Conservation (phyloP, 805 yeast genomes). For the Spathaspora sp. region DNA sequence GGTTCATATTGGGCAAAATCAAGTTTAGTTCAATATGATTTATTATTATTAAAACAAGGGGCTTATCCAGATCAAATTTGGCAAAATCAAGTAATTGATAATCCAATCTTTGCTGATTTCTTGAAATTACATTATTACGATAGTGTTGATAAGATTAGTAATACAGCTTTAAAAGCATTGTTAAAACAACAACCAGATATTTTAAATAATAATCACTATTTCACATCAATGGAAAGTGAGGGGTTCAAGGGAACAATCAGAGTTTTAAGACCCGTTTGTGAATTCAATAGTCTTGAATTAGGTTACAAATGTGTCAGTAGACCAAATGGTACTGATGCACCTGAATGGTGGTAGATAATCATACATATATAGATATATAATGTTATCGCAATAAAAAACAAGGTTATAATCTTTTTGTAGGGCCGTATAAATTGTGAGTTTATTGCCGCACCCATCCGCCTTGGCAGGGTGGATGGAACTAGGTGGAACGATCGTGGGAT, state of each 20-base stretch:
- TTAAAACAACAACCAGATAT: slow-evolving; percentile 8
- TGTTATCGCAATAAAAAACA: neutral
- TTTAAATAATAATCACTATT: slow-evolving; percentile 6
- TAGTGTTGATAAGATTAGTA: slow-evolving; percentile 11
- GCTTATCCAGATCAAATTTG: slow-evolving; percentile 9
- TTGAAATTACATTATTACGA: slow-evolving; percentile 11
- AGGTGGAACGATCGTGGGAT: too few species aligned
- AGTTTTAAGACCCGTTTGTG: slow-evolving; percentile 11
- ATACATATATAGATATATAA: neutral
- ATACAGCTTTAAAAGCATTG: slow-evolving; percentile 9
- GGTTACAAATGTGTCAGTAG: slow-evolving; percentile 11
- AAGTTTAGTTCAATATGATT: slow-evolving; percentile 27
- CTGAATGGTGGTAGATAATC: slow-evolving; percentile 10
- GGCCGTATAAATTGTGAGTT: too few species aligned
- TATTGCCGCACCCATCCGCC: too few species aligned
- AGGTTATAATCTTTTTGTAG: too few species aligned
- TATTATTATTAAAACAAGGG: slow-evolving; percentile 23
- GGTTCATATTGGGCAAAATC: slow-evolving; percentile 29
- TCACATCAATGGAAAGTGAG: slow-evolving; percentile 8
- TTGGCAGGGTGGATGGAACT: too few species aligned
- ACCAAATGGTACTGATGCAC: slow-evolving; percentile 12
- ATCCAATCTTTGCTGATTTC: slow-evolving; percentile 3
- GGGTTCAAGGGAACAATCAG: slow-evolving; percentile 10
- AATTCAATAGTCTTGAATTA: slow-evolving; percentile 7
- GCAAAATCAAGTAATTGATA: slow-evolving; percentile 6